Evolutionary conservation across 495 filamentous ascomycete genomes (phyloP).

Genomic region (Lindgomyces ingoldianus): DNA sequence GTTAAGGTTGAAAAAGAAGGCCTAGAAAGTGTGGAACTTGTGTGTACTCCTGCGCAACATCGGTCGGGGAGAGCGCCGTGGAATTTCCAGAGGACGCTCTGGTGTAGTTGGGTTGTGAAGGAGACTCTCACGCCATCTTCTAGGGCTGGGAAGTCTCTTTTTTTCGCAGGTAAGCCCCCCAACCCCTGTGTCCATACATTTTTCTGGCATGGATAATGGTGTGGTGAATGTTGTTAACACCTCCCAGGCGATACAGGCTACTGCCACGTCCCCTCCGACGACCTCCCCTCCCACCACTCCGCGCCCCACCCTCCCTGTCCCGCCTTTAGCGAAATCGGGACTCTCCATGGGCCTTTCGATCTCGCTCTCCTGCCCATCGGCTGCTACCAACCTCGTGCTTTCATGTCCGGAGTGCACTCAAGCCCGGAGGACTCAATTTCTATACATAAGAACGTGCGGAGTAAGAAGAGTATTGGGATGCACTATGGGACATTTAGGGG

Average conservation of each 20-base stretch:
- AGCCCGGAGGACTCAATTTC: constrained; percentile 46
- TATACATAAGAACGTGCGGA: constrained; percentile 47
- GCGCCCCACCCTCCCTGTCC: constrained; percentile 44
- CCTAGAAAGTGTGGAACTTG: constrained; percentile 39
- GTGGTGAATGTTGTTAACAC: background rate
- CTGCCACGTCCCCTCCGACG: constrained; percentile 36
- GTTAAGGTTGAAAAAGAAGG: constrained; percentile 36
- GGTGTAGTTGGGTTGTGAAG: constrained; percentile 57
- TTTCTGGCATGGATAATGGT: no score
- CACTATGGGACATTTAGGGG: constrained; percentile 50
- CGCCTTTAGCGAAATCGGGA: constrained; percentile 46
- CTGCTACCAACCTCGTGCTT: constrained; percentile 42
- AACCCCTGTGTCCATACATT: no score
- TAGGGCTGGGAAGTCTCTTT: constrained; percentile 27
- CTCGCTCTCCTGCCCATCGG: constrained; percentile 51
- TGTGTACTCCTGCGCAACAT: constrained; percentile 53
- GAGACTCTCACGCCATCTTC: constrained; percentile 14
- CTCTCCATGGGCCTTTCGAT: constrained; percentile 47
- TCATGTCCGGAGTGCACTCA: constrained; percentile 47
- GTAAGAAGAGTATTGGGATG: constrained; percentile 50
- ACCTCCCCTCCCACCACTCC: constrained; percentile 28
- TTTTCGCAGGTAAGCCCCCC: constrained; percentile 35
- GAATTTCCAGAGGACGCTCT: constrained; percentile 48
- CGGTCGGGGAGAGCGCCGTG: constrained; percentile 44
- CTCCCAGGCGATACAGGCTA: constrained; percentile 47